These are phyloP conservation scores for Claviceps paspali DNA, from an alignment of 2,329 filamentous ascomycete species.

Conservation along the genomic window DNA sequence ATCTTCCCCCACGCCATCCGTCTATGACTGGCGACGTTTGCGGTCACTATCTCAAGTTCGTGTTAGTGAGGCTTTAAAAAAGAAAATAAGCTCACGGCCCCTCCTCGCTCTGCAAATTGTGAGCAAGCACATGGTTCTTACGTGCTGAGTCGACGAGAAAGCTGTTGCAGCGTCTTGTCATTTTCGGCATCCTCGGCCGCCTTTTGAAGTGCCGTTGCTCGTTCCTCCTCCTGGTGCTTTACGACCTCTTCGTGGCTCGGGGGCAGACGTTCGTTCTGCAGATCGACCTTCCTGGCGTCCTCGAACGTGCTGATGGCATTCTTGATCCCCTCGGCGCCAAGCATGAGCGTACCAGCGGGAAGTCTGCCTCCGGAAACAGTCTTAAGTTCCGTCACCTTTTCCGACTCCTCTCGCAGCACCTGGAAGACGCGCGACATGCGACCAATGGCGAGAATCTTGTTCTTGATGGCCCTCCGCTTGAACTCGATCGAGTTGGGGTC, in stretches of 20 bases:
- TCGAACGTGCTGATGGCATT: slow-evolving; percentile 95
- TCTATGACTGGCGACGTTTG: slow-evolving; percentile 11
- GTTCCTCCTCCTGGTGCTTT: slow-evolving; percentile 66
- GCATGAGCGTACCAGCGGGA: slow-evolving; percentile 90
- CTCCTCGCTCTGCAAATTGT: neutral
- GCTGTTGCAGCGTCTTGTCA: slow-evolving; percentile 69
- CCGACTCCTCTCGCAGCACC: slow-evolving; percentile 90
- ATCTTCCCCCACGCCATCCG: neutral
- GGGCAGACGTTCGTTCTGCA: slow-evolving; percentile 90
- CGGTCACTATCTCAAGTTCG: slow-evolving; percentile 17
- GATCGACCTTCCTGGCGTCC: slow-evolving; percentile 88
- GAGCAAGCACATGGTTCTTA: slow-evolving; percentile 26
- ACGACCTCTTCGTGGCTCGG: slow-evolving; percentile 86
- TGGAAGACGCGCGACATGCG: slow-evolving; percentile 96
- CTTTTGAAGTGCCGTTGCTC: slow-evolving; percentile 69
- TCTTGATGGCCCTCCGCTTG: slow-evolving; percentile 95
- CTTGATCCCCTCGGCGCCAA: slow-evolving; percentile 96
- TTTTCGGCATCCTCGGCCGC: slow-evolving; percentile 83
- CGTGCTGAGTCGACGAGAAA: slow-evolving; percentile 92
- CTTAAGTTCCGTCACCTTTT: slow-evolving; percentile 94
- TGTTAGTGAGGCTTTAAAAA: neutral
- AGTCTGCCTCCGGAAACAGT: slow-evolving; percentile 85
- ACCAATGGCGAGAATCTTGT: slow-evolving; percentile 97
- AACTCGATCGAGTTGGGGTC: slow-evolving; percentile 84
- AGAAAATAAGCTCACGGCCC: too few relatives aligned